These are phyloP conservation scores for Panaeolus papilionaceus DNA, from an alignment of 768 basidiomycete genomes.

Conservation along the genomic window DNA sequence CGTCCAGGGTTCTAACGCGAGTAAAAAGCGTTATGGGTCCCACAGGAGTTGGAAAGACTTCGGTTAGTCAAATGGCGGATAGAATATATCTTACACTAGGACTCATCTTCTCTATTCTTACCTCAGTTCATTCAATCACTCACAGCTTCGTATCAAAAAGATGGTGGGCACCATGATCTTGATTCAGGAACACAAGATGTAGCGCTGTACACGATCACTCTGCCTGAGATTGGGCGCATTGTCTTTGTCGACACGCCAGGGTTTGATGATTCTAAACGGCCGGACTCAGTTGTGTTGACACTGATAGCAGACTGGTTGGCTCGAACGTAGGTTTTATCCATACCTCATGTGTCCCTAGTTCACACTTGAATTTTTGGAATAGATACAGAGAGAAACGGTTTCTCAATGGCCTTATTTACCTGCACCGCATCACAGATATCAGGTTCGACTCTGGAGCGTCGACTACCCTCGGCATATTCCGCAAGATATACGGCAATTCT, in stretches of 20 bases:
- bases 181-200: background rate
- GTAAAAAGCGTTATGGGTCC: background rate
- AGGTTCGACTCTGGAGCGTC: slow-evolving; percentile 47
- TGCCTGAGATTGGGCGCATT: background rate
- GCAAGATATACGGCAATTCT: slow-evolving; percentile 49
- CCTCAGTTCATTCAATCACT: background rate
- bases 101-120: too few relatives aligned
- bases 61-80: background rate
- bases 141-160: background rate
- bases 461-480: slow-evolving; percentile 54
- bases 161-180: background rate
- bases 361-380: too few relatives aligned
- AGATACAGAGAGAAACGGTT: too few relatives aligned
- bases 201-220: background rate
- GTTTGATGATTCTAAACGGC: background rate
- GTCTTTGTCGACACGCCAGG: background rate
- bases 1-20: too few relatives aligned
- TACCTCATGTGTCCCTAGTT: too few relatives aligned
- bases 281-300: background rate
- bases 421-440: slow-evolving; percentile 40
- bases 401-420: slow-evolving; percentile 37
- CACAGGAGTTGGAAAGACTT: background rate
- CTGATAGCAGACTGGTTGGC: background rate
- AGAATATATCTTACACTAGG: too few relatives aligned
- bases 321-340: background rate